Evolutionary conservation across 2,329 filamentous ascomycete species (phyloP), one percentile per base, ranked within the genome.

Genomic region (Stachybotrys echinatus): DNA sequence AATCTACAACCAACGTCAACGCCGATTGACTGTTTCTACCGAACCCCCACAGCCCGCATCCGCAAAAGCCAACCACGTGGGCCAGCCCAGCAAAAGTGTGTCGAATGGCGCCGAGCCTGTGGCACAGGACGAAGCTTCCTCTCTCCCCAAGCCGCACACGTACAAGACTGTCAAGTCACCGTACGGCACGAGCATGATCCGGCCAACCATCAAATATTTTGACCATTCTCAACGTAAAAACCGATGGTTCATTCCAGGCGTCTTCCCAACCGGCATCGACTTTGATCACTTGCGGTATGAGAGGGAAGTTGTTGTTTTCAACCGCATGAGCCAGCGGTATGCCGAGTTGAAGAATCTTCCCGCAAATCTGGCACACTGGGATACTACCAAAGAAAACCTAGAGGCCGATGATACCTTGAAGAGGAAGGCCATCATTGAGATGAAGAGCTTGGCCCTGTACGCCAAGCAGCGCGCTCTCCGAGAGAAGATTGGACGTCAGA

Each of bases 391-490:
- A 52, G 81, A 87, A 23, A 65, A 56, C 63, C 77, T 80, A 2
- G 82, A 85, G 21, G 80, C 86, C 20, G 90, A 96, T 58, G 89
- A 95, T 58, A 83, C 84, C 1, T 72, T 95, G 46, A 97, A 96
- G 74, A 74, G 91, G 48, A 92, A 92, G 67, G 89, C 92, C 21
- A 78, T 96, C 57, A 96, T 99, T 51, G 94, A 99, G 73, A 90
- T 95, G 75, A 97, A 96, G 76, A 88, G 89, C 64, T 77, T 97
- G 34, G 85, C 84, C 46, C 73, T 96, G n/a, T 85, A 96, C 48
- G 85, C 88, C 1, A 95, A 95, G 69, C 94, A 99, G 66, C 85
- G 88, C 45, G 81, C 86, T 10, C 75, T 99, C 59, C 87, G 95
- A 50, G 89, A 94, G 59, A 88, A 88, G 65, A 87, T 99, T 55